Evolutionary conservation across 176 grass and related monocot species (phyloP), one percentile per base, ranked within the genome.

Genomic region (Carex scoparia): DNA sequence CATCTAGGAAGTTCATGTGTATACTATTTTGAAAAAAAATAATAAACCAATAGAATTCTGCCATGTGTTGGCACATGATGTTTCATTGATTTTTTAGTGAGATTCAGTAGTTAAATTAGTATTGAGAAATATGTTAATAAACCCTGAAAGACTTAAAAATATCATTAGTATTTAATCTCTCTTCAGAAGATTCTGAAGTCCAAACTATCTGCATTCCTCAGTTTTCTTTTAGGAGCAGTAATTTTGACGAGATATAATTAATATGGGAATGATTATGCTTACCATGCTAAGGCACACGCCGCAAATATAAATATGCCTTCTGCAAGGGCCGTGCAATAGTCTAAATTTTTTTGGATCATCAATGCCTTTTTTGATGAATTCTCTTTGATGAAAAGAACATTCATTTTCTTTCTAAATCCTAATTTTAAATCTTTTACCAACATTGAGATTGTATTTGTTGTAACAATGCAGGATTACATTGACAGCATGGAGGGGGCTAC

Each of bases 401-500:
- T 35, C 32, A 38, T 68, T 64, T 3, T 64, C 46, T 18, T 6
- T 28, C 15, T 70, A 18, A 38, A 42, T 42, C 32, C 3, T 69
- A n/a, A 28, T 37, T 57, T 37, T 7, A 56, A 44, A 30, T 66
- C 10, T 63, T 79, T 66, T 18, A 33, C 5, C 32, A 66, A 79
- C 18, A 13, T 48, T 49, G 23, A 55, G 7, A 67, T 57, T 31
- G 33, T 84, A 66, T 33, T 27, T 84, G 10, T 33, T 86, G 11
- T 33, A 18, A 87, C 84, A 51, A 30, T 86, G n/a, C 80, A 98
- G 95, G 95, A 98, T 82, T 98, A 98, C 48, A 98, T 98, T 38
- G 95, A 98, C 89, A 98, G 95, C 83, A 98, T 98, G 95, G 95
- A 98, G 91, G 95, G 95, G 28, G 95, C 95, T 35, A 98, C 95